phyloP scores from a whole-genome alignment of 352 stramenopile genomes.

The Pythium coloratum region DNA sequence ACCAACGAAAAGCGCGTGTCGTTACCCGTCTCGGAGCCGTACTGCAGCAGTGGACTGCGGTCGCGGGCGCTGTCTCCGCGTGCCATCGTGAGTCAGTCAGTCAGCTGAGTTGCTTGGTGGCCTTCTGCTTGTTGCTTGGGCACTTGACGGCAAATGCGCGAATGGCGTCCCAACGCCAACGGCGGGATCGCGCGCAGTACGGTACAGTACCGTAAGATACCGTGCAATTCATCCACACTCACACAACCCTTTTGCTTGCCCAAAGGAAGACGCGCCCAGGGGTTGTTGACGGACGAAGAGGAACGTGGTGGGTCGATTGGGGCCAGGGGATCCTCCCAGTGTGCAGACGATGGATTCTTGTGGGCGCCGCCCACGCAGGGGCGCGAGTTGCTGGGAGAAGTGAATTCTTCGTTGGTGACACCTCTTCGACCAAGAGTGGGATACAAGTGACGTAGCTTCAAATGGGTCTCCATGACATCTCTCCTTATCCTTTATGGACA shows the following conservation, averaged over 20 bases:
- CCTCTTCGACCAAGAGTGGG: constrained; percentile 18
- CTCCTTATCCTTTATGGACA: background rate
- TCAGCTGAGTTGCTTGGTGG: background rate
- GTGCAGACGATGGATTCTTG: background rate
- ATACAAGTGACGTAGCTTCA: background rate
- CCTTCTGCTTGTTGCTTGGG: background rate
- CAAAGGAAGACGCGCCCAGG: background rate
- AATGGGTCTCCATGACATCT: constrained; percentile 10
- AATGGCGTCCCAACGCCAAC: constrained; percentile 14
- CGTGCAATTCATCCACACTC: constrained; percentile 2
- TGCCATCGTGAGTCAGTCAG: constrained; percentile 8
- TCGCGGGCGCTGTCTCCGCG: constrained; percentile 32
- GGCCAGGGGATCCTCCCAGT: constrained; percentile 7
- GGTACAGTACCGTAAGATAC: constrained; percentile 3
- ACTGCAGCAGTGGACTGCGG: constrained; percentile 58
- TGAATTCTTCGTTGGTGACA: constrained; percentile 17
- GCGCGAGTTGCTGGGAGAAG: constrained; percentile 12
- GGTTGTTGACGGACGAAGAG: constrained; percentile 5
- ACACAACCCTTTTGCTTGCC: constrained; percentile 1
- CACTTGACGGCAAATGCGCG: constrained; percentile 19
- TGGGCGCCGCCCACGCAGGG: background rate
- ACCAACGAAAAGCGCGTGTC: background rate
- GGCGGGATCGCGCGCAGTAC: background rate
- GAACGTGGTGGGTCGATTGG: background rate
- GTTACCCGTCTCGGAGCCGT: constrained; percentile 48